A percentile compares a stretch with the other conserved stretches of the same genome.
phyloP scores from a whole-genome alignment of 495 filamentous ascomycete genomes.

The Penicillium bovifimosum region DNA sequence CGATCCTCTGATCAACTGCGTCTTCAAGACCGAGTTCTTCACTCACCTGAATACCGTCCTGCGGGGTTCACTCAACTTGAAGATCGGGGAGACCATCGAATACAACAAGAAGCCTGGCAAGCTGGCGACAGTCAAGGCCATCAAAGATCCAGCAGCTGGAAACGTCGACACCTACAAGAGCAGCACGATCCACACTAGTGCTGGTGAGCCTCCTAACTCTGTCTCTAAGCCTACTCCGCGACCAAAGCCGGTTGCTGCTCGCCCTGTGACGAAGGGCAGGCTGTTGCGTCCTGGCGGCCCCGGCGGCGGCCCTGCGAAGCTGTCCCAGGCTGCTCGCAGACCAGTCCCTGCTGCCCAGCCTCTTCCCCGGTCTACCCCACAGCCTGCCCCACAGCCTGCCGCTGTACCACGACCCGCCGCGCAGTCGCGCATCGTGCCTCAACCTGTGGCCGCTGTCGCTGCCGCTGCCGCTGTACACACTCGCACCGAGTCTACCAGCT shows the following conservation, averaged over 20 bases:
- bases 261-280: constrained; percentile 84
- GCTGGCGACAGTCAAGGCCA: constrained; percentile 73
- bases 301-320: constrained; percentile 69
- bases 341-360: constrained; percentile 30
- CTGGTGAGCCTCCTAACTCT: constrained; percentile 77
- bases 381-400: constrained; percentile 43
- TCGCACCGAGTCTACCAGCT: constrained; percentile 48
- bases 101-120: constrained; percentile 99
- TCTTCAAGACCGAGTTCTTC: constrained; percentile 97
- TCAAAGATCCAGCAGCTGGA: constrained; percentile 74
- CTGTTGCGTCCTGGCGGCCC: constrained; percentile 88
- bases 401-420: constrained; percentile 40
- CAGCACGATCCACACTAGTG: constrained; percentile 77
- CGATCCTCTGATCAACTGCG: constrained; percentile 84
- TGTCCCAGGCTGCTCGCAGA: constrained; percentile 46
- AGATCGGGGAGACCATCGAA: constrained; percentile 76
- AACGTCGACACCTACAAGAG: constrained; percentile 88
- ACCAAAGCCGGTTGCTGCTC: constrained; percentile 72
- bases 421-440: constrained; percentile 33
- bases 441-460: constrained; percentile 43
- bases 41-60: constrained; percentile 74
- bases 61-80: constrained; percentile 73
- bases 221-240: constrained; percentile 81
- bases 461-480: constrained; percentile 42
- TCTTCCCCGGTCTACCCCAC: constrained; percentile 36